A percentile compares a stretch with the other conserved stretches of the same genome.
phyloP scores from a whole-genome alignment of 169 alveolate species.

The Cyclospora cayetanensis region DNA sequence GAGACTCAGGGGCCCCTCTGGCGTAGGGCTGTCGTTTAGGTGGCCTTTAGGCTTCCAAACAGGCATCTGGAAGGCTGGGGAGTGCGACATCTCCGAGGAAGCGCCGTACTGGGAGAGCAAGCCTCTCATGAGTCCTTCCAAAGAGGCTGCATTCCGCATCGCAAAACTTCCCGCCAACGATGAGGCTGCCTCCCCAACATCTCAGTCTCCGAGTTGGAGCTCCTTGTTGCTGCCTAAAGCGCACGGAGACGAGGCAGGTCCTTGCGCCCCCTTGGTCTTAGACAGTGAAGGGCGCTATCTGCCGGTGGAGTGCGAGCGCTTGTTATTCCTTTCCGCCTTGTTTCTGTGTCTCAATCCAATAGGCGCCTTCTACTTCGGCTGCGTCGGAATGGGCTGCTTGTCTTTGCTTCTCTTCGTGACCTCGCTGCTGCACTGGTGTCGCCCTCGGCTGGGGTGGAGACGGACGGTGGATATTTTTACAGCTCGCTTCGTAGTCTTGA shows the following conservation, averaged over 20 bases:
- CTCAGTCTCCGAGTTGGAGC: not conserved
- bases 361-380: not conserved
- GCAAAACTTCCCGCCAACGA: no score
- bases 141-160: no score
- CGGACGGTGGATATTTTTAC: not conserved
- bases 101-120: no score
- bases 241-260: not conserved
- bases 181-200: no score
- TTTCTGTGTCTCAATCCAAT: not conserved
- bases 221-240: not conserved
- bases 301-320: not conserved
- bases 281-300: not conserved
- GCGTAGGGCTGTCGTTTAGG: no score
- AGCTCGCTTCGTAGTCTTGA: not conserved
- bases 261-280: not conserved
- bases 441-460: not conserved
- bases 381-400: not conserved
- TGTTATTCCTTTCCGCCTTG: not conserved
- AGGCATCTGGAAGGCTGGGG: no score
- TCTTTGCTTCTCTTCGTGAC: not conserved
- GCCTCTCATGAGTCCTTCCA: no score
- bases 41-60: no score
- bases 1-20: no score
- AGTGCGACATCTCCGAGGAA: no score
- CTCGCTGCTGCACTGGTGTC: not conserved